Conservation (phyloP, 2,329 filamentous ascomycete species). For the Bipolaris cookei region DNA sequence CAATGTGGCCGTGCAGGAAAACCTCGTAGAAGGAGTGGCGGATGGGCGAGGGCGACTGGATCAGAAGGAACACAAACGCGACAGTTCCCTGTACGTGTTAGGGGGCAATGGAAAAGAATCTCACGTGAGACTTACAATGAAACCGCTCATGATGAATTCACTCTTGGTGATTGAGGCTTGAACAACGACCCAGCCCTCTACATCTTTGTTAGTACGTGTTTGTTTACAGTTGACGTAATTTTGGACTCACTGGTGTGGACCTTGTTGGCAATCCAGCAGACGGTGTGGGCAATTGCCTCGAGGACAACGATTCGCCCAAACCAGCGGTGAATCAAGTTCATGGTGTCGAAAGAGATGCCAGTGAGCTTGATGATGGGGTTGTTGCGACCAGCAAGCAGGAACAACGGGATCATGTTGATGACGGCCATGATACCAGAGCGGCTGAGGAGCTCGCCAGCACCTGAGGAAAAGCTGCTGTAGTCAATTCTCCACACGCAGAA, state of each 20-base stretch:
- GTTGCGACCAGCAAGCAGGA: conserved; percentile 76
- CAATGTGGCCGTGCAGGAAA: conserved; percentile 76
- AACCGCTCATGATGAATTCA: conserved; percentile 65
- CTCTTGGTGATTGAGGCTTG: conserved; percentile 48
- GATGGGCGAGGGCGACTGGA: conserved; percentile 73
- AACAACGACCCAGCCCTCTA: conserved; percentile 60
- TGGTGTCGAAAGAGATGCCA: conserved; percentile 80
- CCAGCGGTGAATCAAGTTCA: conserved; percentile 83
- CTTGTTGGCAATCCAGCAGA: conserved; percentile 62
- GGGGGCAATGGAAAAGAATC: conserved; percentile 65
- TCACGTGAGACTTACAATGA: conserved; percentile 62
- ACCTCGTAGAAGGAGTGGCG: conserved; percentile 81
- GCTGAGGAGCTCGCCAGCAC: conserved; percentile 69
- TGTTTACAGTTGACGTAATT: neutral
- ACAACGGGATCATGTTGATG: conserved; percentile 80
- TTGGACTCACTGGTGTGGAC: conserved; percentile 45
- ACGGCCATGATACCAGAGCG: conserved; percentile 72
- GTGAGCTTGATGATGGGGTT: conserved; percentile 76
- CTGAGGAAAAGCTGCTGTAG: conserved; percentile 72
- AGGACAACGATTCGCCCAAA: conserved; percentile 76
- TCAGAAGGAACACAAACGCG: conserved; percentile 66
- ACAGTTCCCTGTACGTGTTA: conserved; percentile 61
- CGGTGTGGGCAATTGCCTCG: conserved; percentile 70
- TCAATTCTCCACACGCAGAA: conserved; percentile 63
- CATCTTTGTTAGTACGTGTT: conserved; percentile 25